Conservation (phyloP, 768 basidiomycete genomes). For the Leccinum olivaceopallidum region DNA sequence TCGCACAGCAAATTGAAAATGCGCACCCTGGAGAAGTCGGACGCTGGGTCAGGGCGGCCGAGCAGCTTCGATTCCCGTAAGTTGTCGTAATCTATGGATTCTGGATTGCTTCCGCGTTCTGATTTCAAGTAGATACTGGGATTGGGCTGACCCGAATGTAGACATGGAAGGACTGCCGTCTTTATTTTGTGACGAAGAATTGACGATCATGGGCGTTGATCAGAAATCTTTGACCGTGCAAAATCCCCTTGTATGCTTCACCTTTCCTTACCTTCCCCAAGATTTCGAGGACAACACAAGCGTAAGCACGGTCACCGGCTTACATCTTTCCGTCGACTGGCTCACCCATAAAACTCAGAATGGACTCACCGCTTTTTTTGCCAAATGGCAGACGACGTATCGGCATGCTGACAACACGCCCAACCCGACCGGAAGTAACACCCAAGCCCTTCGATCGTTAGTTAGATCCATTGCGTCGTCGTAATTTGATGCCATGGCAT, state of each 20-base stretch:
- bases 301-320: constrained; percentile 2
- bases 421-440: constrained; percentile 13
- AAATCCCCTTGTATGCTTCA: constrained; percentile 23
- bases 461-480: not conserved
- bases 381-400: constrained; percentile 21
- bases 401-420: constrained; percentile 19
- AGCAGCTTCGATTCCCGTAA: constrained; percentile 31
- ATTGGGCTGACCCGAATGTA: constrained; percentile 28
- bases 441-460: constrained; percentile 16
- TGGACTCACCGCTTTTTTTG: constrained; percentile 18
- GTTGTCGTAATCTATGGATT: constrained; percentile 3
- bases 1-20: constrained; percentile 28
- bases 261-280: constrained; percentile 15
- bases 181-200: constrained; percentile 18
- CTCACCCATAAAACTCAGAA: constrained; percentile 3
- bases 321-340: not conserved
- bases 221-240: constrained; percentile 10
- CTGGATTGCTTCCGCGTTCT: not conserved
- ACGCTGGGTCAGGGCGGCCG: constrained; percentile 21
- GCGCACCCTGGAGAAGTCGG: constrained; percentile 19
- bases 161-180: constrained; percentile 22
- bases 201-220: constrained; percentile 9
- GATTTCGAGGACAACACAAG: constrained; percentile 20
- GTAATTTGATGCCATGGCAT: not conserved
- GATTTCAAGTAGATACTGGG: constrained; percentile 26